Base-by-base conservation (phyloP, 306 rosid species). In the Begonia masoniana region DNA sequence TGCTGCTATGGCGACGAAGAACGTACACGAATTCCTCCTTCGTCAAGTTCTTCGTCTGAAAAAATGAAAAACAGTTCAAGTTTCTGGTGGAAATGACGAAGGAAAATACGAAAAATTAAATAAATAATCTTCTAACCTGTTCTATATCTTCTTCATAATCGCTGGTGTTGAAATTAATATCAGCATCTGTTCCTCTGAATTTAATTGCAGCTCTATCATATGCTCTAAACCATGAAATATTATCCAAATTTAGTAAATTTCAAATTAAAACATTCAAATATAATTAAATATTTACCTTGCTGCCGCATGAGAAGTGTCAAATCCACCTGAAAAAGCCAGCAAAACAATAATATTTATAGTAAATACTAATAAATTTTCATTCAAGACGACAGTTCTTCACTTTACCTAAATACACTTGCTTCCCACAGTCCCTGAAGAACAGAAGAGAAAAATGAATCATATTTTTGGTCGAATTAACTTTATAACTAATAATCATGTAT, bases 131-230 rank as follows among this genome's bases (percentile, higher is more conserved):
- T 31, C 39, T 5, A 26, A 74, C 83, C 64, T 64, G 80, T 41
- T 64, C 71, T 73, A 74, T 58, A 43, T 78, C 84, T 55, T 78
- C 78, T 9, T 56, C 78, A 50, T 78, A 78, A 50, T 78, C 80
- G 42, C 12, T 57, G 24, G 71, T 31, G 3, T 21, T 54, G 21
- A 68, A 78, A 64, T 78, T 78, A 59, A 78, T 78, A 62, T 78
- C 84, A 10, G 84, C 84, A 16, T 78, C 78, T 8, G 71, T 59
- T 58, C 84, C 84, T 3, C 84, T 50, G 59, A 78, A 78, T 57
- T 74, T 78, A 23, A 78, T 71, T 4, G 84, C 84, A 14, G 84
- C 84, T 50, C 77, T 68, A 71, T 78, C 84, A 13, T 78, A 78
- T 5, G 84, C 80, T 60, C 80, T 78, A 51, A 6, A 41, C 14